Percentiles rank a stretch among this genome's conserved stretches.
phyloP scores from a whole-genome alignment of 176 grass and related monocot species.

The Oryza coarctata region DNA sequence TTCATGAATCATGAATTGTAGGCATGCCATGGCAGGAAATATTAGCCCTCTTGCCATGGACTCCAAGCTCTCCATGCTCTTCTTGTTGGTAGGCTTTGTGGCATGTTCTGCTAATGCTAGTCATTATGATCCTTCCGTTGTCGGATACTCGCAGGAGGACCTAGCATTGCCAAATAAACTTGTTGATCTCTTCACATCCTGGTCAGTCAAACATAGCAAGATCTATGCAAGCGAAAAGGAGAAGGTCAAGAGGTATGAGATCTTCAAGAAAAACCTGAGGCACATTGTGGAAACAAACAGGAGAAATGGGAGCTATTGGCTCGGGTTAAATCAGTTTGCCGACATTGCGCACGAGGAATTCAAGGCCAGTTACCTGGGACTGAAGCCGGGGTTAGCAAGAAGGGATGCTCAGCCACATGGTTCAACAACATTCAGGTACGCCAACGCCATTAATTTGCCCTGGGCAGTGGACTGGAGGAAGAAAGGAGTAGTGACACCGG shows the following conservation, averaged over 20 bases:
- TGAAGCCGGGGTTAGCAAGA: conserved; percentile 29
- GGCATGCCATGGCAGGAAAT: conserved; percentile 23
- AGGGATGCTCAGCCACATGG: not conserved
- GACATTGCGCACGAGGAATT: conserved; percentile 79
- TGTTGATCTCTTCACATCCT: conserved; percentile 44
- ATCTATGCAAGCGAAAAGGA: conserved; percentile 51
- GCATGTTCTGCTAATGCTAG: conserved; percentile 30
- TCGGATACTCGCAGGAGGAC: conserved; percentile 60
- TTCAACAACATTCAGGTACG: conserved; percentile 41
- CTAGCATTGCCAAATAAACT: conserved; percentile 28
- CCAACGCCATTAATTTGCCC: conserved; percentile 41
- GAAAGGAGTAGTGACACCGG: conserved; percentile 69
- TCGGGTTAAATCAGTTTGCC: conserved; percentile 72
- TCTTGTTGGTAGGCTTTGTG: conserved; percentile 39
- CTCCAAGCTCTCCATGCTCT: conserved; percentile 33
- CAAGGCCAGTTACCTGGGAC: conserved; percentile 53
- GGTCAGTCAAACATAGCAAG: conserved; percentile 58
- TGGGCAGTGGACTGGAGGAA: conserved; percentile 73
- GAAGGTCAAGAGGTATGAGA: conserved; percentile 54
- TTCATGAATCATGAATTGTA: not conserved
- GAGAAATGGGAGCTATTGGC: conserved; percentile 65
- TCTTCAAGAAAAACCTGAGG: conserved; percentile 69
- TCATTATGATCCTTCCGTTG: conserved; percentile 43
- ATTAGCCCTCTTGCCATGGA: conserved; percentile 44
- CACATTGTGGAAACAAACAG: conserved; percentile 70